These are phyloP conservation scores for Gaertneriomyces sp. DNA, from an alignment of 192 early-diverging fungal species.

Conservation along the genomic window DNA sequence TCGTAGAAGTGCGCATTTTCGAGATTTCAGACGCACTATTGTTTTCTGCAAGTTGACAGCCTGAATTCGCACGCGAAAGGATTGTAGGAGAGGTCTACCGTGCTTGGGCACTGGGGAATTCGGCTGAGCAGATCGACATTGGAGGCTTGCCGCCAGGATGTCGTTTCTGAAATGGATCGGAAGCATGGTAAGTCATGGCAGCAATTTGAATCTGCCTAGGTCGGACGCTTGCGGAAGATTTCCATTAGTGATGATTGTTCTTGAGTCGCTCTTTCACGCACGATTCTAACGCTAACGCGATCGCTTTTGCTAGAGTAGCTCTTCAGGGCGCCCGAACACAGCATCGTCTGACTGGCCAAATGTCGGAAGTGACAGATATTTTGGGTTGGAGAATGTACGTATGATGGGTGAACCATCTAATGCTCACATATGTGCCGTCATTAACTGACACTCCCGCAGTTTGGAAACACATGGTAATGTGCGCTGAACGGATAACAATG, in stretches of 20 bases:
- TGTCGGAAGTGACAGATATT: constrained; percentile 73
- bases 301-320: constrained; percentile 5
- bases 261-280: neutral
- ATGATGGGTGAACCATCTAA: neutral
- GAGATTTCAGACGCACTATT: too few relatives aligned
- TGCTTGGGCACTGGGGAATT: too few relatives aligned
- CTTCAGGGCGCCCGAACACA: constrained; percentile 15
- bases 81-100: too few relatives aligned
- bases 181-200: constrained; percentile 24
- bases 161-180: constrained; percentile 72
- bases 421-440: constrained; percentile 2
- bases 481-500: neutral
- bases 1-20: too few relatives aligned
- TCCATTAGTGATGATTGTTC: neutral
- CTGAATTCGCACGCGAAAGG: too few relatives aligned
- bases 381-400: constrained; percentile 86
- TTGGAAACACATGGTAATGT: constrained; percentile 82
- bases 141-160: constrained; percentile 30
- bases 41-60: too few relatives aligned
- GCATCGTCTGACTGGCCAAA: constrained; percentile 35
- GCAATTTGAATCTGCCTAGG: neutral
- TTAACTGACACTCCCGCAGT: constrained; percentile 39
- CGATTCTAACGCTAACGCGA: neutral
- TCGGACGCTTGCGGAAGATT: constrained; percentile 3
- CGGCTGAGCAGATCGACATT: too few relatives aligned